Evolutionary conservation across 2,329 filamentous ascomycete genomes (phyloP).

Genomic region (Venturia effusa): DNA sequence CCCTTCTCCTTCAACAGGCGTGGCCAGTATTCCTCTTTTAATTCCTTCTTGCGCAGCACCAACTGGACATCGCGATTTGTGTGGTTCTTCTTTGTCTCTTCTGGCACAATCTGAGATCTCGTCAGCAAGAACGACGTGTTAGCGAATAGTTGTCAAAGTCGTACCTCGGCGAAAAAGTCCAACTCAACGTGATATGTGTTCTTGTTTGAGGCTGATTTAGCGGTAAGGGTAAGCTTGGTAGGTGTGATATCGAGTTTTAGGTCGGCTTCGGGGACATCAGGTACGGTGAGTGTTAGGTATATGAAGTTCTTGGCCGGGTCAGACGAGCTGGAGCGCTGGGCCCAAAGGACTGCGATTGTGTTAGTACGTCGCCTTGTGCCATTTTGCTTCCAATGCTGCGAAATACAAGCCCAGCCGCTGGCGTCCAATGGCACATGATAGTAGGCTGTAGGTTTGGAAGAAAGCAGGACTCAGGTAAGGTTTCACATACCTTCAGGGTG

Average conservation of each 20-base stretch:
- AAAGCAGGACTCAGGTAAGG: background rate
- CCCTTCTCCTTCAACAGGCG: slow-evolving; percentile 80
- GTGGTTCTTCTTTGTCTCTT: slow-evolving; percentile 77
- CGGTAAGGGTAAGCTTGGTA: slow-evolving; percentile 67
- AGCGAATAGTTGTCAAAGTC: background rate
- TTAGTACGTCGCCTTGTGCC: background rate
- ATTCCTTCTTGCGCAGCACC: slow-evolving; percentile 93
- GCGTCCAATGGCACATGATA: background rate
- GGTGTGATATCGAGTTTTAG: slow-evolving; percentile 78
- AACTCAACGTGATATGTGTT: slow-evolving; percentile 76
- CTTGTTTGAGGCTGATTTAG: slow-evolving; percentile 75
- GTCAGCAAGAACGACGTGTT: background rate
- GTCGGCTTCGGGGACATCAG: slow-evolving; percentile 67
- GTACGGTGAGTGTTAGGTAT: slow-evolving; percentile 82
- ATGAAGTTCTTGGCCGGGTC: slow-evolving; percentile 87
- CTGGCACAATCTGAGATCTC: slow-evolving; percentile 58
- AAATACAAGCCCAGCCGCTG: background rate
- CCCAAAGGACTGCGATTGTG: slow-evolving; percentile 69
- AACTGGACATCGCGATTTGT: slow-evolving; percentile 80
- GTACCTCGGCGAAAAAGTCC: slow-evolving; percentile 65
- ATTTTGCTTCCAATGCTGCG: too few species aligned
- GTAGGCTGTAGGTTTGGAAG: background rate
- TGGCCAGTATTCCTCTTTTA: slow-evolving; percentile 91
- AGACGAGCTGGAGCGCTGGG: slow-evolving; percentile 77
- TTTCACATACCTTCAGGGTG: slow-evolving; percentile 29